phyloP scores from a whole-genome alignment of 2,329 filamentous ascomycete species.

The Colletotrichum spinosum region DNA sequence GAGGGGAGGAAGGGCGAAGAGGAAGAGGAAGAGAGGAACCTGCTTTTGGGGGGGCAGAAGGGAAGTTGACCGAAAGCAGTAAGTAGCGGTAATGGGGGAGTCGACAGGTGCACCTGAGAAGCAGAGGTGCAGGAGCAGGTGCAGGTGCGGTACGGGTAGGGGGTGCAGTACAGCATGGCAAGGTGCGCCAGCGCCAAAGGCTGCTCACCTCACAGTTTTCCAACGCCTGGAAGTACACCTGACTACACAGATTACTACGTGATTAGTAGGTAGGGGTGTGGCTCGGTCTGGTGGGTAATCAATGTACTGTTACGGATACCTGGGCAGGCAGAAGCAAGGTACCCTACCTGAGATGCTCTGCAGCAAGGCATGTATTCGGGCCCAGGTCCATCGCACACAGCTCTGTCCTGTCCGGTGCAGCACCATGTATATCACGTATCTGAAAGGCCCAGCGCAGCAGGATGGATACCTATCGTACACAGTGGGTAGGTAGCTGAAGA shows the following conservation, averaged over 20 bases:
- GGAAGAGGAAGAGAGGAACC: conserved; percentile 39
- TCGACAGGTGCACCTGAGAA: conserved; percentile 16
- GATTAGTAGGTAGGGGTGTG: conserved; percentile 27
- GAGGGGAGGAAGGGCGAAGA: conserved; percentile 39
- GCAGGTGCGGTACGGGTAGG: conserved; percentile 7
- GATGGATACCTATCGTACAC: conserved; percentile 12
- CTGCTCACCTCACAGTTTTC: too few species aligned
- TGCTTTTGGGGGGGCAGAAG: conserved; percentile 37
- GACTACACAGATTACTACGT: neutral
- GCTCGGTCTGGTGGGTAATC: conserved; percentile 36
- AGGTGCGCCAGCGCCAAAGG: neutral
- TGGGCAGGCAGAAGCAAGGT: neutral
- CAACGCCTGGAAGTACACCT: conserved; percentile 1
- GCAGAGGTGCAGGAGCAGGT: conserved; percentile 27
- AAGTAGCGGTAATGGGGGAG: conserved; percentile 36
- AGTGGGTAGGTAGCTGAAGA: conserved; percentile 7
- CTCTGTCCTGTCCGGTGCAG: conserved; percentile 11
- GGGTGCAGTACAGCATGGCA: neutral
- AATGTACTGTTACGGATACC: too few species aligned
- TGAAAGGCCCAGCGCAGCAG: conserved; percentile 25
- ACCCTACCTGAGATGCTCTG: conserved; percentile 22
- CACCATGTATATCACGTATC: neutral
- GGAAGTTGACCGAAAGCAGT: conserved; percentile 39
- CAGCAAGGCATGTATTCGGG: conserved; percentile 5
- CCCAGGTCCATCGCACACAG: conserved; percentile 24